phyloP scores from a whole-genome alignment of 202 grass and related monocot species.

The Zoysia matrella region DNA sequence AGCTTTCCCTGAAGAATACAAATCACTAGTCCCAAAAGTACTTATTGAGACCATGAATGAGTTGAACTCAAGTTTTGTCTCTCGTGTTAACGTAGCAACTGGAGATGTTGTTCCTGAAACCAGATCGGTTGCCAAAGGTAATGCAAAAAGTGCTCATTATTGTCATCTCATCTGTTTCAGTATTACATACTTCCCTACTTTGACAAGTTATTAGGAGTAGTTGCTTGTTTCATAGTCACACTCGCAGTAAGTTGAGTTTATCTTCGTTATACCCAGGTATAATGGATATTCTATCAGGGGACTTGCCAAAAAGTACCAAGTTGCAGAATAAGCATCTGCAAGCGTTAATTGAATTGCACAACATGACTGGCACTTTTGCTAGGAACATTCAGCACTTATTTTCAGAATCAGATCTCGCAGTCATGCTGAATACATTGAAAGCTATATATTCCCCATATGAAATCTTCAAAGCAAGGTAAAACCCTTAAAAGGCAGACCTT shows the following conservation, averaged over 20 bases:
- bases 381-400: conserved; percentile 96
- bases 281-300: conserved; percentile 91
- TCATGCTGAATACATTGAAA: conserved; percentile 83
- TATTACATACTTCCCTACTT: conserved; percentile 22
- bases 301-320: conserved; percentile 94
- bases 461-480: conserved; percentile 87
- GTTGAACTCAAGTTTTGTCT: conserved; percentile 79
- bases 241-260: conserved; percentile 9
- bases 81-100: conserved; percentile 84
- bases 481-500: neutral
- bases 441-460: conserved; percentile 97
- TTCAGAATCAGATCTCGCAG: conserved; percentile 79
- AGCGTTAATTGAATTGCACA: conserved; percentile 93
- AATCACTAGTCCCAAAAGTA: conserved; percentile 86
- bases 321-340: conserved; percentile 89
- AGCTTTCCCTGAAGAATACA: conserved; percentile 95
- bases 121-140: conserved; percentile 92
- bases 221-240: neutral
- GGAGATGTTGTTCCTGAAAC: conserved; percentile 98
- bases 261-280: conserved; percentile 70
- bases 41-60: conserved; percentile 91
- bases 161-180: neutral
- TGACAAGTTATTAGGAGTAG: conserved; percentile 9
- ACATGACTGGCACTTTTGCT: conserved; percentile 88
- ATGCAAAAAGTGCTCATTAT: conserved; percentile 14